A percentile compares a stretch with the other conserved stretches of the same genome.
Conservation (phyloP, 2,329 filamentous ascomycete species). For the Aspergillus sp. region DNA sequence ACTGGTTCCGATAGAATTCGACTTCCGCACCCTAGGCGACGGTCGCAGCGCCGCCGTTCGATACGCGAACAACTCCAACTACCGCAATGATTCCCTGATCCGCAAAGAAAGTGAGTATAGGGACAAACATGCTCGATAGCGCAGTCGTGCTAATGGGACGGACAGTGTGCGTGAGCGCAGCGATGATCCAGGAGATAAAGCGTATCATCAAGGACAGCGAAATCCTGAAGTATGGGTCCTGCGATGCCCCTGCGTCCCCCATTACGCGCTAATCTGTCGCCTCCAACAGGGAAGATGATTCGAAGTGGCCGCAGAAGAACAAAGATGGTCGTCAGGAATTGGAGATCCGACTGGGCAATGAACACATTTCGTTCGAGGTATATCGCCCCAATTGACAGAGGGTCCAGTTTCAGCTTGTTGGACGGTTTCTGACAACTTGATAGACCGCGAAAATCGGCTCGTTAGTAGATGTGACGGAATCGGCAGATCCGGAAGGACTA, state of each 20-base stretch:
- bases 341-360: constrained; percentile 85
- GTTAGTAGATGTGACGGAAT: constrained; percentile 92
- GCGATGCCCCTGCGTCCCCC: background rate
- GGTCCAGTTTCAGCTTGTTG: background rate
- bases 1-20: constrained; percentile 63
- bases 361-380: constrained; percentile 97
- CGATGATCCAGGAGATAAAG: constrained; percentile 90
- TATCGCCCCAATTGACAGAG: constrained; percentile 1
- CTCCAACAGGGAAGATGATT: constrained; percentile 76
- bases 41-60: constrained; percentile 87
- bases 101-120: constrained; percentile 87
- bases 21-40: constrained; percentile 87
- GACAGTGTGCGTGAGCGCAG: constrained; percentile 88
- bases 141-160: constrained; percentile 12
- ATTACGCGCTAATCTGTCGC: background rate
- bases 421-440: background rate
- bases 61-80: constrained; percentile 99
- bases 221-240: constrained; percentile 72
- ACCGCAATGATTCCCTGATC: constrained; percentile 96
- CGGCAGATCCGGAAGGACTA: constrained; percentile 88
- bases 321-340: constrained; percentile 96
- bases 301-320: constrained; percentile 98
- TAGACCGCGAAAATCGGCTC: constrained; percentile 98
- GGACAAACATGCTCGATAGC: constrained; percentile 1
- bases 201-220: constrained; percentile 95